Conservation (phyloP, 2,329 filamentous ascomycete genomes). For the Lasiodiplodia hormozganensis region DNA sequence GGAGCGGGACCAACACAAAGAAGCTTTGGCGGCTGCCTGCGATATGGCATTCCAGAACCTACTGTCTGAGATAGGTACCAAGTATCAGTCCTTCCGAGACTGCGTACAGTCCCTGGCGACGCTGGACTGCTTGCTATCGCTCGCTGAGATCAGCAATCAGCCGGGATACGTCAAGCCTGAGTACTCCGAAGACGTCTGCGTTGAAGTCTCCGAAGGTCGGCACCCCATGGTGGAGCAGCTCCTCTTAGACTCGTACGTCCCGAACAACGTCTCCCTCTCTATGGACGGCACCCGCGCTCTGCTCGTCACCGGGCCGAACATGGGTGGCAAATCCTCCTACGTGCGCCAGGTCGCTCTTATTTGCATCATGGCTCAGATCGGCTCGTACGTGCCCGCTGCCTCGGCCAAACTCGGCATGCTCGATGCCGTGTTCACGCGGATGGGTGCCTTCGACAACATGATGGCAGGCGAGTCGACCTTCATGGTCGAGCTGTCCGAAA, state of each 20-base stretch:
- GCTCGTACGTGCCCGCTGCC: conserved; percentile 87
- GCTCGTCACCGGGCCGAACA: conserved; percentile 95
- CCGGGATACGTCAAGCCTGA: conserved; percentile 87
- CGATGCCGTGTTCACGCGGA: conserved; percentile 92
- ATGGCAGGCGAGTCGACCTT: conserved; percentile 94
- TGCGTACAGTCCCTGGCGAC: conserved; percentile 84
- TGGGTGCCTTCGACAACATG: conserved; percentile 96
- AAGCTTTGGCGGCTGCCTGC: conserved; percentile 89
- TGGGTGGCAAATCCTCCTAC: conserved; percentile 99
- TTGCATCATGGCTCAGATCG: conserved; percentile 91
- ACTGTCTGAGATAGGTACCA: conserved; percentile 74
- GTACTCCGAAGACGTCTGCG: conserved; percentile 68
- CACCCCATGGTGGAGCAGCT: conserved; percentile 97
- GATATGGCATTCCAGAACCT: conserved; percentile 80
- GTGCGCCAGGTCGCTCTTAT: conserved; percentile 92
- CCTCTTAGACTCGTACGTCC: conserved; percentile 85
- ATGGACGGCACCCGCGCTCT: conserved; percentile 67
- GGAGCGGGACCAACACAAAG: conserved; percentile 93
- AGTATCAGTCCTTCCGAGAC: conserved; percentile 90
- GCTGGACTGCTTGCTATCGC: conserved; percentile 87
- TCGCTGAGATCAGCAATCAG: conserved; percentile 82
- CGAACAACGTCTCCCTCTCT: conserved; percentile 81
- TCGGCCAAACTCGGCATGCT: conserved; percentile 78
- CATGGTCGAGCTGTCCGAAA: conserved; percentile 97
- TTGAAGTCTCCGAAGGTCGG: conserved; percentile 76